Percentiles rank a stretch among this genome's conserved stretches.
phyloP scores from a whole-genome alignment of 1,284 basidiomycete genomes.

The Volvariella surrecta region DNA sequence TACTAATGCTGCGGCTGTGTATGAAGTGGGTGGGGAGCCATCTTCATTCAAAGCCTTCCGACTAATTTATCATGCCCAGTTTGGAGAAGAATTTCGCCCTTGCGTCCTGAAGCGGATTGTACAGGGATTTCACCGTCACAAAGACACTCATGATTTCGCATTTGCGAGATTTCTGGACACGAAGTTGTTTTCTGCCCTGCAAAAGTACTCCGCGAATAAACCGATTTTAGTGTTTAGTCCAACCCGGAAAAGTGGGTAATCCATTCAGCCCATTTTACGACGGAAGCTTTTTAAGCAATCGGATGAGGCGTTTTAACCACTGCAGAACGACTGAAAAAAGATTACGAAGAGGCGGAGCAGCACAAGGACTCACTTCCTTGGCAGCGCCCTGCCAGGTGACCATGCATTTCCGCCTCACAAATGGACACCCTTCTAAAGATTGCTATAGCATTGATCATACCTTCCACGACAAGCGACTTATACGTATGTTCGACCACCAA shows the following conservation, averaged over 20 bases:
- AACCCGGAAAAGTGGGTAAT: slow-evolving; percentile 66
- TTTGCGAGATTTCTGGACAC: slow-evolving; percentile 71
- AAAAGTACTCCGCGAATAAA: slow-evolving; percentile 64
- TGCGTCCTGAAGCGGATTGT: slow-evolving; percentile 74
- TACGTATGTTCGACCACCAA: slow-evolving; percentile 30
- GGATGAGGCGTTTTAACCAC: slow-evolving; percentile 54
- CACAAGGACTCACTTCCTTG: slow-evolving; percentile 54
- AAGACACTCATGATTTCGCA: slow-evolving; percentile 71
- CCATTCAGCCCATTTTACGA: not conserved
- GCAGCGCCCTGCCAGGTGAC: slow-evolving; percentile 26
- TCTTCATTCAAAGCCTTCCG: not conserved
- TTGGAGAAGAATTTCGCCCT: slow-evolving; percentile 86
- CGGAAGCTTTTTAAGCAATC: not conserved
- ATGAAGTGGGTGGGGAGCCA: slow-evolving; percentile 42
- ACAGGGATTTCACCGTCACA: slow-evolving; percentile 49
- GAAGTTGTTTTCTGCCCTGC: slow-evolving; percentile 64
- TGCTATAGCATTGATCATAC: slow-evolving; percentile 34
- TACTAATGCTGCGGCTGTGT: slow-evolving; percentile 52
- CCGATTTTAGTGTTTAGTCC: slow-evolving; percentile 83
- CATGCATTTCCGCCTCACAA: slow-evolving; percentile 32
- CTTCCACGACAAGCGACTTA: slow-evolving; percentile 57
- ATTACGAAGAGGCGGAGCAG: slow-evolving; percentile 51
- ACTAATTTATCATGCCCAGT: slow-evolving; percentile 46
- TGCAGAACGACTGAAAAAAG: slow-evolving; percentile 68
- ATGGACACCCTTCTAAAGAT: not conserved